phyloP scores from a whole-genome alignment of 2,329 filamentous ascomycete species.

The Colletotrichum plurivorum region DNA sequence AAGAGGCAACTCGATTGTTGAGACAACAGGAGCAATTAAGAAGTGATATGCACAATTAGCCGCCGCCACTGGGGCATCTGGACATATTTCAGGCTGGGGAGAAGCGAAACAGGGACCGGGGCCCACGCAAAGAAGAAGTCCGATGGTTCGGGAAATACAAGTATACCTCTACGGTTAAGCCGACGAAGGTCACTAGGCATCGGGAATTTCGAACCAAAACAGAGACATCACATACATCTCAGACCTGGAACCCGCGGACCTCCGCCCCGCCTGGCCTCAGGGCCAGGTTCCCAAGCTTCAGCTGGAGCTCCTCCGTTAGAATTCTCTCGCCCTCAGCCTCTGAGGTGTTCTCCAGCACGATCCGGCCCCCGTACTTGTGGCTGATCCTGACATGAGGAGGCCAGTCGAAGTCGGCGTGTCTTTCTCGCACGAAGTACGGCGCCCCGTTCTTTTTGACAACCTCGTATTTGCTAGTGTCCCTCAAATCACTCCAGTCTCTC shows the following conservation, averaged over 20 bases:
- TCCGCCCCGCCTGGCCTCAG: not conserved
- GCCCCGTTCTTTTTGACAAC: not conserved
- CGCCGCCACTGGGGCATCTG: no score
- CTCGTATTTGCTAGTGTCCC: not conserved
- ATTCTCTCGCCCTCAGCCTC: not conserved
- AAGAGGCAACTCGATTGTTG: no score
- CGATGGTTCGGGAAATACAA: no score
- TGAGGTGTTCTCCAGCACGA: not conserved
- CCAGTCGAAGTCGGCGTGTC: not conserved
- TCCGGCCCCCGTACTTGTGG: not conserved
- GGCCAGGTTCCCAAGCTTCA: not conserved
- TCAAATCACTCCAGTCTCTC: not conserved
- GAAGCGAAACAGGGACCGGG: no score
- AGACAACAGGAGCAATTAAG: no score
- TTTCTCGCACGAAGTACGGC: not conserved
- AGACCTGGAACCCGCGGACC: not conserved
- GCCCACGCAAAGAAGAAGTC: no score
- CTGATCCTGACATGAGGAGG: not conserved
- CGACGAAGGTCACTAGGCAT: no score
- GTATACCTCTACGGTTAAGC: no score
- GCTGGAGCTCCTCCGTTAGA: not conserved
- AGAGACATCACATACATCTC: not conserved
- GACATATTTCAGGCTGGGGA: no score
- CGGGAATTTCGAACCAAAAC: no score
- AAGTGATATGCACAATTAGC: no score